phyloP scores from a whole-genome alignment of 139 green algal genomes.

The Chlorokybus atmophyticus region DNA sequence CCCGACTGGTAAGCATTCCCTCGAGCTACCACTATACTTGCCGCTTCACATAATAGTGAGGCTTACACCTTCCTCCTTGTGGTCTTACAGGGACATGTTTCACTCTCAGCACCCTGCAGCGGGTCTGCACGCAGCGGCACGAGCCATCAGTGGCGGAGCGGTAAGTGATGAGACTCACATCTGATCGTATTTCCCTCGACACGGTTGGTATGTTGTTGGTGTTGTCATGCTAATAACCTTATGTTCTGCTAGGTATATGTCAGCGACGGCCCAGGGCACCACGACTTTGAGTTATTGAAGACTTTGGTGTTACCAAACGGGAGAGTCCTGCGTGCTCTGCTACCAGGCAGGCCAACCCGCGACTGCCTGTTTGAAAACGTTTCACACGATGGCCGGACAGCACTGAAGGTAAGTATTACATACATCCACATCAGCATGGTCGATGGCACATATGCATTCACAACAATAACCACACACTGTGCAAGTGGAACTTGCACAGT shows the following conservation, averaged over 20 bases:
- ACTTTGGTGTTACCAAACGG: constrained; percentile 65
- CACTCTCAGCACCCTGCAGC: constrained; percentile 26
- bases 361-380: constrained; percentile 80
- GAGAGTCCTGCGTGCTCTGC: constrained; percentile 39
- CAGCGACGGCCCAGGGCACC: constrained; percentile 61
- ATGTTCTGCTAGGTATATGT: neutral
- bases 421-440: neutral
- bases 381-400: constrained; percentile 43
- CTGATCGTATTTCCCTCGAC: neutral
- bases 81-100: too few species aligned
- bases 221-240: constrained; percentile 1
- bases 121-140: constrained; percentile 43
- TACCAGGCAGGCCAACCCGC: constrained; percentile 70
- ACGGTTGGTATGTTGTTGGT: neutral
- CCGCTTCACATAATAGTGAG: too few species aligned
- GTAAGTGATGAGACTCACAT: neutral
- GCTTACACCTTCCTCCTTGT: too few species aligned
- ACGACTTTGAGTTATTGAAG: constrained; percentile 69
- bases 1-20: too few species aligned
- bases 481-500: neutral
- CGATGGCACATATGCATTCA: neutral
- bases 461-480: constrained; percentile 2
- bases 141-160: constrained; percentile 38
- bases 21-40: too few species aligned
- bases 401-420: neutral